Evolutionary conservation across 192 early-diverging fungal genomes (phyloP), one percentile per base, ranked within the genome.

Genomic region (Backusella mclennaniae): DNA sequence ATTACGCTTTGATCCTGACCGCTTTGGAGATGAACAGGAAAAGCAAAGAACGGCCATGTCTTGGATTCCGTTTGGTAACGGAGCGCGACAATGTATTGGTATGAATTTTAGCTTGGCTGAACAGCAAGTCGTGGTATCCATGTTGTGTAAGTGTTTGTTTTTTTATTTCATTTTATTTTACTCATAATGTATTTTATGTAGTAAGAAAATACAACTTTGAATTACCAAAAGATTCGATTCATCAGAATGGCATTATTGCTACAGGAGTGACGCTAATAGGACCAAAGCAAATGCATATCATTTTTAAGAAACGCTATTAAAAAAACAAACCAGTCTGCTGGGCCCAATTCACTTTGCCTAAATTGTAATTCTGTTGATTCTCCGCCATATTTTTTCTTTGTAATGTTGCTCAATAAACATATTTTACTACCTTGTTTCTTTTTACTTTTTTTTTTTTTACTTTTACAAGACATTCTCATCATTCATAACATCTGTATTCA

Each of bases 71-170:
- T 93, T 93, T 74, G 85, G 90, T 67, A 80, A 83, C 21, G 92
- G 92, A 11, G 67, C 82, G 19, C 86, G 86, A 39, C 83, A 88
- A 79, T 92, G 87, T 75, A 80, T 91, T 14, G 92, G 89, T 49
- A 89, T 87, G 87, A 88, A 89, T 71, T 93, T 92, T 73, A 83
- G 84, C n/a, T 78, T 92, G 33, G 73, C 86, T 15, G 89, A 91
- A 77, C 88, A 89, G 77, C 82, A 82, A 17, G 84, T 91, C 5
- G 76, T 86, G 12, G 73, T 90, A 8, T 68, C 87, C 3, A 89
- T 90, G 80, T 87, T 76, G 67, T 39, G 79, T 80, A 76, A 73
- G 75, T 76, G 15, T 69, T 17, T 69, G 0, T 15, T 67, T 31
- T n/a, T 52, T 46, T 49, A 26, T 76, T 49, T 35, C 33, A 11